phyloP scores from a whole-genome alignment of 768 basidiomycete species.

The Cystobasidium ongulense region DNA sequence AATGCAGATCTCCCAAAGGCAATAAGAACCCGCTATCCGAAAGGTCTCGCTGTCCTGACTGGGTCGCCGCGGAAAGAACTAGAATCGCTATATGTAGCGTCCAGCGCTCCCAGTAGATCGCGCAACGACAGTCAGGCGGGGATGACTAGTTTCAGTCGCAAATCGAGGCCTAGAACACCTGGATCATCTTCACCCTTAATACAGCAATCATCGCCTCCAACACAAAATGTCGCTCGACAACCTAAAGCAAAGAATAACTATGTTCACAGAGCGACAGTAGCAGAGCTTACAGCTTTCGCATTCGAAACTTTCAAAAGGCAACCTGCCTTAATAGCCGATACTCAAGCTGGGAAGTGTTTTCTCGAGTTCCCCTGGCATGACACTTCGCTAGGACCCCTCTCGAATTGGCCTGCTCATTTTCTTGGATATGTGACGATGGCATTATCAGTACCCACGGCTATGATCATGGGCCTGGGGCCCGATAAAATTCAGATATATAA shows the following conservation, averaged over 20 bases:
- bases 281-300: not conserved
- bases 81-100: not conserved
- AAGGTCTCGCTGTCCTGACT: not conserved
- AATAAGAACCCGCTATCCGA: not conserved
- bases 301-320: not conserved
- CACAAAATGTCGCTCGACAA: not conserved
- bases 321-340: not conserved
- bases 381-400: not conserved
- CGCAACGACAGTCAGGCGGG: not conserved
- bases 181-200: not conserved
- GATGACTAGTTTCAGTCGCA: not conserved
- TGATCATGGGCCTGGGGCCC: not conserved
- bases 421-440: not conserved
- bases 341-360: not conserved
- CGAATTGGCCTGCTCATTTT: not conserved
- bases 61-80: not conserved
- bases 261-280: not conserved
- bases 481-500: slow-evolving; percentile 1
- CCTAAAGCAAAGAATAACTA: not conserved
- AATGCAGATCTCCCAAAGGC: not conserved
- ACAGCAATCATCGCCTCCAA: not conserved
- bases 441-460: not conserved
- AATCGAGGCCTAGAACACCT: not conserved
- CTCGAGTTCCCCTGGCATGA: slow-evolving; percentile 2
- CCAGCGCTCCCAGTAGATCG: not conserved